Percentiles rank a stretch among this genome's conserved stretches.
Conservation (phyloP, 768 basidiomycete genomes). For the Kwoniella europaea region DNA sequence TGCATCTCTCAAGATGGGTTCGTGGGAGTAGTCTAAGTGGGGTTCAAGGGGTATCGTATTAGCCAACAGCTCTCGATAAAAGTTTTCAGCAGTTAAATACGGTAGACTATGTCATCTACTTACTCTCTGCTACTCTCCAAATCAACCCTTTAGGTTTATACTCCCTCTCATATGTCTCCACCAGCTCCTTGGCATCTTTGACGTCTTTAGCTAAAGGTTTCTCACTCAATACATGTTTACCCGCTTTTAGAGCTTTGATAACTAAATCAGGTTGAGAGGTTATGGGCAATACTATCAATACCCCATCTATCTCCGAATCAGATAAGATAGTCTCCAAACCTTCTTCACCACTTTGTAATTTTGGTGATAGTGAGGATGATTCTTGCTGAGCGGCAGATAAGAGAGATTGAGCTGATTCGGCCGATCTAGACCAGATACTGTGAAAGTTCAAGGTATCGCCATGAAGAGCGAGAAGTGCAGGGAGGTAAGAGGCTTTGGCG, state of each 20-base stretch:
- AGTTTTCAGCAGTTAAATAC: neutral
- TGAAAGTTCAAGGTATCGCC: constrained; percentile 63
- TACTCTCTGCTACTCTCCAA: constrained; percentile 82
- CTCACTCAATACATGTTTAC: constrained; percentile 88
- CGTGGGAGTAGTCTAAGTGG: constrained; percentile 45
- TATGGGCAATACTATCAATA: constrained; percentile 80
- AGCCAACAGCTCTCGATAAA: neutral
- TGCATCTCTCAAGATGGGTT: constrained; percentile 41
- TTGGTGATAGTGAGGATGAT: constrained; percentile 52
- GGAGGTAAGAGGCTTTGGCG: constrained; percentile 70
- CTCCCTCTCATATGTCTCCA: constrained; percentile 68
- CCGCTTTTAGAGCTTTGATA: constrained; percentile 64
- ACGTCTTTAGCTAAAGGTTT: constrained; percentile 82
- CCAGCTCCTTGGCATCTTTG: constrained; percentile 67
- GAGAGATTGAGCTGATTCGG: constrained; percentile 61
- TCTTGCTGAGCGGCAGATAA: constrained; percentile 60
- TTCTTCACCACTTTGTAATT: constrained; percentile 32
- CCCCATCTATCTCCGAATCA: constrained; percentile 71
- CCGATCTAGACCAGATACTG: constrained; percentile 82
- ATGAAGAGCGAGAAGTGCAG: constrained; percentile 69
- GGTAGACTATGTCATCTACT: constrained; percentile 46
- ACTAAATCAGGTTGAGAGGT: constrained; percentile 73
- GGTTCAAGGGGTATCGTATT: too few relatives aligned
- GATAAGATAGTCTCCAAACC: constrained; percentile 63
- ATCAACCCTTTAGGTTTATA: constrained; percentile 73